Evolutionary conservation across 2,329 filamentous ascomycete species (phyloP).

Genomic region (Curvularia verruculosa): DNA sequence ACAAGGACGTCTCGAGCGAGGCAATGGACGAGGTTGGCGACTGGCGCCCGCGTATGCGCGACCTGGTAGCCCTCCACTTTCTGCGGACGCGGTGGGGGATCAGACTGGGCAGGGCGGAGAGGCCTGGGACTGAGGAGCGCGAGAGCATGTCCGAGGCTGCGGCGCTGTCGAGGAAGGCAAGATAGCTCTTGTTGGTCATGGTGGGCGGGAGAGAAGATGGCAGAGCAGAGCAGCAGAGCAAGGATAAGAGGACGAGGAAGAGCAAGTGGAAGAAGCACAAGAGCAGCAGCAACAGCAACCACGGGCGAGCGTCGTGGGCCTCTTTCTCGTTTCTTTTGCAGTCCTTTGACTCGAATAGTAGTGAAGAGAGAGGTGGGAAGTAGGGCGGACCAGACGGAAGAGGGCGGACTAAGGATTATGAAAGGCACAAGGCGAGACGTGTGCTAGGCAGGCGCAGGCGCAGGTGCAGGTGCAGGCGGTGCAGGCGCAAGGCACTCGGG

Average conservation of each 20-base stretch:
- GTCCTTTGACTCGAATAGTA: conserved; percentile 4
- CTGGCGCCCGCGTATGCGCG: conserved; percentile 69
- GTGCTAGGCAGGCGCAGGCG: conserved; percentile 4
- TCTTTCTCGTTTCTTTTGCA: background rate
- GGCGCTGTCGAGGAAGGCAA: conserved; percentile 43
- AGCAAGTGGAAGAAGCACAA: background rate
- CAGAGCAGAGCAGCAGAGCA: no score
- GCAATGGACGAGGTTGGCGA: conserved; percentile 76
- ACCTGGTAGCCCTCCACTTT: conserved; percentile 65
- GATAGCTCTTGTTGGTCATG: conserved; percentile 46
- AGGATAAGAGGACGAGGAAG: no score
- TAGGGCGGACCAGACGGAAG: conserved; percentile 20
- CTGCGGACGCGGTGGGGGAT: conserved; percentile 70
- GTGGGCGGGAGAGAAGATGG: no score
- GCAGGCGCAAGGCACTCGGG: no score
- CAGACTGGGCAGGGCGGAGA: conserved; percentile 57
- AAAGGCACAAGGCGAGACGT: conserved; percentile 27
- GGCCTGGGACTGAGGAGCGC: conserved; percentile 53
- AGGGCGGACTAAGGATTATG: conserved; percentile 40
- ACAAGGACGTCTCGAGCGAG: conserved; percentile 80
- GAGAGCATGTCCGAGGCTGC: conserved; percentile 48
- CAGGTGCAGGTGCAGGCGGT: no score
- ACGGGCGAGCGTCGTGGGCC: conserved; percentile 13
- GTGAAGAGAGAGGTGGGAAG: conserved; percentile 16
- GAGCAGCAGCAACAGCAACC: conserved; percentile 32